Base-by-base conservation (phyloP, 805 yeast species). In the Nakazawaea wyomingensis region DNA sequence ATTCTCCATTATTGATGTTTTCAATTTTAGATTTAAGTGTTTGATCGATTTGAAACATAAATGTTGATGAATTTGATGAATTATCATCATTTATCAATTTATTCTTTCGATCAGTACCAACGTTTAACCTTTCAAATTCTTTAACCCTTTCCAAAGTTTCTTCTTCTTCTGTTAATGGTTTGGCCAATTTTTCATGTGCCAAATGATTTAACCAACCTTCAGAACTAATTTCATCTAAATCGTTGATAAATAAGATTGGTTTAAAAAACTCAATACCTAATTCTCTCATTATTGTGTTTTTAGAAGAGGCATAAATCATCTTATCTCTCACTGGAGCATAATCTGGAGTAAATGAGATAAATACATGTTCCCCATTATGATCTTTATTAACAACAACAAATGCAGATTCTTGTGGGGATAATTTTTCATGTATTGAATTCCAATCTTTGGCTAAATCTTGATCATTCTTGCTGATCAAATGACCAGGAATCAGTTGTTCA, bases 271-370 rank as follows among this genome's bases (percentile, higher is more conserved):
- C 73, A 14, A 66, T 54, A 4, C 96, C 96, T 31, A 91, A 68
- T 48, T 83, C 82, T 51, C 85, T 78, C 44, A 85, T 64, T 29
- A 93, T 62, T 1, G 93, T 78, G 59, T 78, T 83, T 48, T 87
- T 87, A 9, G 95, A 81, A 2, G 96, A 86, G 4, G 98, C 98
- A 60, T 90, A 93, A 38, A 93, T 69, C 97, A 93, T 93, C 60
- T 91, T 93, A 44, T 75, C 72, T 45, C 89, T 75, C 30, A 91
- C 90, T 2, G 82, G 79, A 7, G 96, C 85, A 39, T 62, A 61
- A 59, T 91, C 97, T 0, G 99, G 97, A 41, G 91, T 90, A 64
- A 73, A 90, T 17, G 93, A 79, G 36, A 89, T 74, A 53, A 91
- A 89, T 3, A 77, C 71, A 47, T 65, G 69, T n/a, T 55, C 55